Conservation (phyloP, 2,329 filamentous ascomycete species). For the Metarhizium guizhouense region DNA sequence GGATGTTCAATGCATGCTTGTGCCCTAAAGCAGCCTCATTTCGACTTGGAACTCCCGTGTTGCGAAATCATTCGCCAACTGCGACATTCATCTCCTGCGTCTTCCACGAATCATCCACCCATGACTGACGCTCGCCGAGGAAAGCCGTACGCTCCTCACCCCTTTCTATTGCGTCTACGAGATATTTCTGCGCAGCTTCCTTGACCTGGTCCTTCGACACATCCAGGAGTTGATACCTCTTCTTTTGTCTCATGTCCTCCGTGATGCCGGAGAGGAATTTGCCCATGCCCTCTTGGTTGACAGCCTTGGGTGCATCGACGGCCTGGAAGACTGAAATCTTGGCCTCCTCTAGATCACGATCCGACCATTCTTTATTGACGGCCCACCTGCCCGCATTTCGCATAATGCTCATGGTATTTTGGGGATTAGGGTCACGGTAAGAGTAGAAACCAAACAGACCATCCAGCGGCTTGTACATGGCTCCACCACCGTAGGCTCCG, state of each 20-base stretch:
- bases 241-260: conserved; percentile 78
- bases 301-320: conserved; percentile 79
- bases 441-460: conserved; percentile 92
- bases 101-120: conserved; percentile 67
- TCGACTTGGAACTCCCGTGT: neutral
- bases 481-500: conserved; percentile 89
- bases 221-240: conserved; percentile 77
- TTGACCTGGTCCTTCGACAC: conserved; percentile 74
- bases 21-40: neutral
- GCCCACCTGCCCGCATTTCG: conserved; percentile 75
- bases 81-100: conserved; percentile 63
- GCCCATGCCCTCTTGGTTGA: conserved; percentile 80
- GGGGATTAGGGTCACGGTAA: conserved; percentile 91
- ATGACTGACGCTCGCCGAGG: conserved; percentile 75
- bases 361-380: conserved; percentile 68
- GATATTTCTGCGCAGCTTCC: conserved; percentile 70
- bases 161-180: conserved; percentile 58
- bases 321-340: conserved; percentile 92
- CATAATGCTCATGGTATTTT: conserved; percentile 83
- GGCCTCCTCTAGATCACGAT: conserved; percentile 85
- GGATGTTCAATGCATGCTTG: neutral
- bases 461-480: conserved; percentile 69
- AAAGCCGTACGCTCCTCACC: conserved; percentile 59
- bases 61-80: neutral
- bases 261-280: conserved; percentile 79